A percentile compares a stretch with the other conserved stretches of the same genome.
Evolutionary conservation across 2,329 filamentous ascomycete species (phyloP).

Genomic region (Huntiella bhutanensis): DNA sequence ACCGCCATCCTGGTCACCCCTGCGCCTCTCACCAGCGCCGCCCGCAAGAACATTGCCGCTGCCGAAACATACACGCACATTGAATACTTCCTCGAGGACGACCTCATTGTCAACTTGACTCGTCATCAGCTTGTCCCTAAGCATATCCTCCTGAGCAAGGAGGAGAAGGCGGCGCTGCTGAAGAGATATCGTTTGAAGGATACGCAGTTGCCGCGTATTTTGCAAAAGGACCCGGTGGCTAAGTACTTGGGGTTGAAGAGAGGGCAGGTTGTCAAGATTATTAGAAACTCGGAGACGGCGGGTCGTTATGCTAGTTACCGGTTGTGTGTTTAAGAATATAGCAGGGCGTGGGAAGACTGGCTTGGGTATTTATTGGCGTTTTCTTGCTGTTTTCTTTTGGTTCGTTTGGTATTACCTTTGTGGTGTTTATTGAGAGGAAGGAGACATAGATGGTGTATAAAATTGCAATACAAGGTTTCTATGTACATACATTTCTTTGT

Average conservation of each 20-base stretch:
- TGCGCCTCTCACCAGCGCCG: conserved; percentile 65
- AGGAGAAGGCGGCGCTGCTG: conserved; percentile 74
- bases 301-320: conserved; percentile 93
- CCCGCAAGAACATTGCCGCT: conserved; percentile 67
- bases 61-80: conserved; percentile 61
- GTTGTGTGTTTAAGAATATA: conserved; percentile 32
- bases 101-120: conserved; percentile 93
- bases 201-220: conserved; percentile 83
- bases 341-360: not conserved
- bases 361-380: conserved; percentile 9
- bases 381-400: conserved; percentile 5
- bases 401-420: conserved; percentile 4
- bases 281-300: conserved; percentile 84
- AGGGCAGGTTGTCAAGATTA: conserved; percentile 96
- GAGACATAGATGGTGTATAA: not conserved
- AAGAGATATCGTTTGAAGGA: conserved; percentile 91
- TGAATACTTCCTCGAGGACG: conserved; percentile 90
- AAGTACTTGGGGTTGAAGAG: conserved; percentile 78
- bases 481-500: not conserved
- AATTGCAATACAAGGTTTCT: no score
- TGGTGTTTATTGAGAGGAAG: not conserved
- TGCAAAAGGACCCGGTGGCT: conserved; percentile 80
- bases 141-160: conserved; percentile 73
- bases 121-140: conserved; percentile 92
- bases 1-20: conserved; percentile 81